Percentiles rank a stretch among this genome's conserved stretches.
Evolutionary conservation across 768 basidiomycete species (phyloP).

Genomic region (Melanogaster broomeanus): DNA sequence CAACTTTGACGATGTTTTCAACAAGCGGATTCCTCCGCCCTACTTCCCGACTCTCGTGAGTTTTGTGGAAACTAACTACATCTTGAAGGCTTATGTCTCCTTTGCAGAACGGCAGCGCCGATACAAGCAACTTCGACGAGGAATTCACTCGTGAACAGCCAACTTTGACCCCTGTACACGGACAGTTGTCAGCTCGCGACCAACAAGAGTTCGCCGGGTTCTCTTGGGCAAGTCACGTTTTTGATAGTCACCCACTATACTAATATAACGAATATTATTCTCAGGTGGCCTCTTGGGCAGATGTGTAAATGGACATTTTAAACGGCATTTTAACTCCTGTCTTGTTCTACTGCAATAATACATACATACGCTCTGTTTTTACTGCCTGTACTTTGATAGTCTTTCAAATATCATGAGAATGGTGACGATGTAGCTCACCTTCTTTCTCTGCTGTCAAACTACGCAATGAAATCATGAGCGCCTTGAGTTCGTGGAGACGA

Average conservation of each 20-base stretch:
- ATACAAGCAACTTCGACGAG: conserved; percentile 93
- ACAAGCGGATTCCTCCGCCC: conserved; percentile 96
- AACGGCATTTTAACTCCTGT: conserved; percentile 28
- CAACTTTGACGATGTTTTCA: conserved; percentile 93
- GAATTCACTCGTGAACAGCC: conserved; percentile 98
- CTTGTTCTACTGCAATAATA: conserved; percentile 37
- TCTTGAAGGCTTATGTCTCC: conserved; percentile 7
- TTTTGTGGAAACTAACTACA: conserved; percentile 3
- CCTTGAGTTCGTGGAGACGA: conserved; percentile 40
- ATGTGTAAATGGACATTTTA: conserved; percentile 42
- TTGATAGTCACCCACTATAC: not conserved
- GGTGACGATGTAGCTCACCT: conserved; percentile 20
- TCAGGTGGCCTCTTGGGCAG: conserved; percentile 56
- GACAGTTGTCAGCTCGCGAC: conserved; percentile 84
- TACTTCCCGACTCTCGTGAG: conserved; percentile 96
- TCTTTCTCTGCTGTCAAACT: conserved; percentile 7
- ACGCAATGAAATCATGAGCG: conserved; percentile 18
- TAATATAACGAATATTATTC: not conserved
- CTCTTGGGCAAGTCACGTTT: conserved; percentile 69
- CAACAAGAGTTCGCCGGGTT: conserved; percentile 97
- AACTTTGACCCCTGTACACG: conserved; percentile 95
- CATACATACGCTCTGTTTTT: conserved; percentile 27
- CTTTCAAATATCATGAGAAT: conserved; percentile 25
- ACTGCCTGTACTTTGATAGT: conserved; percentile 42
- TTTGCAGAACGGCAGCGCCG: conserved; percentile 74